A percentile compares a stretch with the other conserved stretches of the same genome.
Conservation (phyloP, 192 early-diverging fungal species). For the Coemansia umbellata region DNA sequence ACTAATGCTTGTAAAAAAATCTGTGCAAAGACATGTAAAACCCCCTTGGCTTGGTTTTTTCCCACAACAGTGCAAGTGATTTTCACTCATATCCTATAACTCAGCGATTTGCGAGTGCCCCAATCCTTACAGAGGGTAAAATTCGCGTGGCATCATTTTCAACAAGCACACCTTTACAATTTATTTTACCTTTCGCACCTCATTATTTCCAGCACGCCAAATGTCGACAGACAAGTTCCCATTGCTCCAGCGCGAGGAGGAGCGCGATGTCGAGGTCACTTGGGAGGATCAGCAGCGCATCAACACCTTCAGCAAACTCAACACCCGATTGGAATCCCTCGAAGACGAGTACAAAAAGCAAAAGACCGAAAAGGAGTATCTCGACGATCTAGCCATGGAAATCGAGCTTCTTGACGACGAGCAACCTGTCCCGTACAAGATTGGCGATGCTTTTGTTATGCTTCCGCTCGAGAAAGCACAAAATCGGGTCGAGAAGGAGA, state of each 20-base stretch:
- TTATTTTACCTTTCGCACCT: background rate
- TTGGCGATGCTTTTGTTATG: constrained; percentile 87
- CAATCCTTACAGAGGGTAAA: too few species aligned
- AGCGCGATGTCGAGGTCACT: constrained; percentile 86
- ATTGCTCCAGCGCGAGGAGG: constrained; percentile 64
- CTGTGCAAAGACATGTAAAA: too few species aligned
- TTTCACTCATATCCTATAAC: too few species aligned
- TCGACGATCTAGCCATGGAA: constrained; percentile 90
- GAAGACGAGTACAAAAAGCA: constrained; percentile 76
- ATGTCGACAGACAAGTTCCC: constrained; percentile 31
- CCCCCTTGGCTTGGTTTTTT: too few species aligned
- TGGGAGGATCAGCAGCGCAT: constrained; percentile 97
- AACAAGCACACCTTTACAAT: background rate
- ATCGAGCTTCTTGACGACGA: constrained; percentile 90
- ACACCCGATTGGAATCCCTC: constrained; percentile 67
- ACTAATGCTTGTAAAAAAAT: too few species aligned
- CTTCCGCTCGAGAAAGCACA: constrained; percentile 69
- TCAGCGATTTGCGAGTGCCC: too few species aligned
- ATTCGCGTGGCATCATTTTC: too few species aligned
- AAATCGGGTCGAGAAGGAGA: constrained; percentile 64
- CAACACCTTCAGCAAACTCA: constrained; percentile 89
- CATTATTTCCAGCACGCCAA: too few species aligned
- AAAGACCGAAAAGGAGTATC: constrained; percentile 89
- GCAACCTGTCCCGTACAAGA: constrained; percentile 74
- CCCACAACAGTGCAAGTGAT: too few species aligned